Conservation (phyloP, 2,329 filamentous ascomycete genomes). For the Lecanicillium sp. region DNA sequence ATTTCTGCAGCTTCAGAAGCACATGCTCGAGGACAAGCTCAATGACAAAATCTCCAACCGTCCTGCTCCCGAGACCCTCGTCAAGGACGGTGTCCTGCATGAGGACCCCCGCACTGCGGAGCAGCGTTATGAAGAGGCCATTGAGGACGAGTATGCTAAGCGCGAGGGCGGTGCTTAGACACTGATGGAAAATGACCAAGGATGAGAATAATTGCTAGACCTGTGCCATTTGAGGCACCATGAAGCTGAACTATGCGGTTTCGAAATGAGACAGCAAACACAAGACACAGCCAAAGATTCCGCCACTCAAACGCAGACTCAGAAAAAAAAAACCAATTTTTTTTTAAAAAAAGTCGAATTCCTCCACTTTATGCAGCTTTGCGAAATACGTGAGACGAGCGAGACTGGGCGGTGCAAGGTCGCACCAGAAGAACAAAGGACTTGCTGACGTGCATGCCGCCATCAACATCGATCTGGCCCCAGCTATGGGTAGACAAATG, state of each 20-base stretch:
- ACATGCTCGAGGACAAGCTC: slow-evolving; percentile 80
- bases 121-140: slow-evolving; percentile 53
- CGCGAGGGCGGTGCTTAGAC: slow-evolving; percentile 53
- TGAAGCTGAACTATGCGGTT: slow-evolving; percentile 5
- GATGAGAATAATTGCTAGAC: background rate
- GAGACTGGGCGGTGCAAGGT: background rate
- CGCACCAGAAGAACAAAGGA: no score
- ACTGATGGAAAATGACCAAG: background rate
- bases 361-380: background rate
- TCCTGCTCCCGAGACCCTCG: slow-evolving; percentile 67
- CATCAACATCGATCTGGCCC: background rate
- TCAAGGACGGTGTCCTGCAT: slow-evolving; percentile 73
- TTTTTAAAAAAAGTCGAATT: background rate
- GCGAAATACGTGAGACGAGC: background rate
- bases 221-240: slow-evolving; percentile 1
- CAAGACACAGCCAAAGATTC: background rate
- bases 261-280: slow-evolving; percentile 6
- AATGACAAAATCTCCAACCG: slow-evolving; percentile 81
- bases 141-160: slow-evolving; percentile 59
- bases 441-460: background rate
- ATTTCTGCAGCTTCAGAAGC: slow-evolving; percentile 59
- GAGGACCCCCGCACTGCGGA: slow-evolving; percentile 57
- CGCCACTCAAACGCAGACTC: background rate
- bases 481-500: no score
- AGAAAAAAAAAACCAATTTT: background rate